Conservation (phyloP, 345 rosid species). For the Aquilaria yunnanensis region DNA sequence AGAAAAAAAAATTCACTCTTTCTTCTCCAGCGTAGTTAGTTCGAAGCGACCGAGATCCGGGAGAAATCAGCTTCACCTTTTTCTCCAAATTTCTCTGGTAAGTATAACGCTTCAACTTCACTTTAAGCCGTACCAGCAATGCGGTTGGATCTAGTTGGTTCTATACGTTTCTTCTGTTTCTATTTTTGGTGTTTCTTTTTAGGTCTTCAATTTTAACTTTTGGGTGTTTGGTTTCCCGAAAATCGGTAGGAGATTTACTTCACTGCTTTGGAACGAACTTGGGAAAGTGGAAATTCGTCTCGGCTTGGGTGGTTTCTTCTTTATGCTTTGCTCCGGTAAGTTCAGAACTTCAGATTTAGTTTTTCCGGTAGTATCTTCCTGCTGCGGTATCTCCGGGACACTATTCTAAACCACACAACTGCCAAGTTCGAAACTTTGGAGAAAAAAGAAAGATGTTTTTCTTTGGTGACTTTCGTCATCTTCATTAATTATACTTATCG, state of each 20-base stretch:
- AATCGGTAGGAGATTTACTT: too few species aligned
- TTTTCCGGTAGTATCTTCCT: not conserved
- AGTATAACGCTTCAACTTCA: constrained; percentile 5
- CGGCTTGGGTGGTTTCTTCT: constrained; percentile 14
- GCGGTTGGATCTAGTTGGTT: not conserved
- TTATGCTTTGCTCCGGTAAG: not conserved
- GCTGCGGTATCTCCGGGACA: not conserved
- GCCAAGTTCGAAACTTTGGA: not conserved
- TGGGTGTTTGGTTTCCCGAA: too few species aligned
- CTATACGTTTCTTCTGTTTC: not conserved
- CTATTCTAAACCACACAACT: too few species aligned
- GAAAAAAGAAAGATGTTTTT: not conserved
- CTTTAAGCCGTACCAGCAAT: not conserved
- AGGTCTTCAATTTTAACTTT: constrained; percentile 6
- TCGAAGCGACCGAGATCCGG: constrained; percentile 14
- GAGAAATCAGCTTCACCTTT: not conserved
- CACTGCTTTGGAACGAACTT: too few species aligned
- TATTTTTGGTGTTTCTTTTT: not conserved
- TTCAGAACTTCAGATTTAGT: not conserved
- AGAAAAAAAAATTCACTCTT: too few species aligned
- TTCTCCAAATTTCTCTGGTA: constrained; percentile 8
- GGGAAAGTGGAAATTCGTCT: constrained; percentile 9
- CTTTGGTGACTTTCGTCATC: not conserved
- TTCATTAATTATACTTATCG: not conserved
- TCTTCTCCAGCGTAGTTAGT: constrained; percentile 1